Evolutionary conservation across 257 asterid genomes (phyloP).

Genomic region (Gentiana dahurica): DNA sequence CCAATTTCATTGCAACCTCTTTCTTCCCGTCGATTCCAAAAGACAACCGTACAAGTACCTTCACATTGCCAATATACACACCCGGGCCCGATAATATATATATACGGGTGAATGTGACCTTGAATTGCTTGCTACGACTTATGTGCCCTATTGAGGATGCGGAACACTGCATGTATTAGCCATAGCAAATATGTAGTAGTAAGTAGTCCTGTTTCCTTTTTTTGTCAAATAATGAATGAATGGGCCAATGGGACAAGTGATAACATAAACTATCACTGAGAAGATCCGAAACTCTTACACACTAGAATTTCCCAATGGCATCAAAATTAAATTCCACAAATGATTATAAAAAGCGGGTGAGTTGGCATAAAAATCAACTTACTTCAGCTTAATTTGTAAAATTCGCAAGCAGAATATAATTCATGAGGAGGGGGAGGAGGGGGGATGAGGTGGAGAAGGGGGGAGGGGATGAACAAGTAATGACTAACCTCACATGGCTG

Average conservation of each 20-base stretch:
- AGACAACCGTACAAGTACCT: conserved; percentile 83
- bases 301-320: too few relatives aligned
- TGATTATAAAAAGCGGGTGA: too few relatives aligned
- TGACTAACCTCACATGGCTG: conserved; percentile 83
- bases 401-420: too few relatives aligned
- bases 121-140: conserved; percentile 68
- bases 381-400: too few relatives aligned
- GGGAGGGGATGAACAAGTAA: not conserved
- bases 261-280: too few relatives aligned
- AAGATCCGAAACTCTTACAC: too few relatives aligned
- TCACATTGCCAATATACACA: conserved; percentile 75
- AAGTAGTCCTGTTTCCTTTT: not conserved
- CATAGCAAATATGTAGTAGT: not conserved
- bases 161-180: conserved; percentile 4
- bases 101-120: conserved; percentile 73
- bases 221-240: not conserved
- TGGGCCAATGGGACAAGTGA: too few relatives aligned
- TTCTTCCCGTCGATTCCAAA: conserved; percentile 72
- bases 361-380: too few relatives aligned
- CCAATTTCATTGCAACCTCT: conserved; percentile 96
- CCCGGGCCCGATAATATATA: conserved; percentile 67
- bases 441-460: too few relatives aligned
- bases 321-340: too few relatives aligned
- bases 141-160: conserved; percentile 58
- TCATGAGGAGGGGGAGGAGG: too few relatives aligned